Evolutionary conservation across 1,284 basidiomycete genomes (phyloP).

Genomic region (Mycosarcoma maydis): DNA sequence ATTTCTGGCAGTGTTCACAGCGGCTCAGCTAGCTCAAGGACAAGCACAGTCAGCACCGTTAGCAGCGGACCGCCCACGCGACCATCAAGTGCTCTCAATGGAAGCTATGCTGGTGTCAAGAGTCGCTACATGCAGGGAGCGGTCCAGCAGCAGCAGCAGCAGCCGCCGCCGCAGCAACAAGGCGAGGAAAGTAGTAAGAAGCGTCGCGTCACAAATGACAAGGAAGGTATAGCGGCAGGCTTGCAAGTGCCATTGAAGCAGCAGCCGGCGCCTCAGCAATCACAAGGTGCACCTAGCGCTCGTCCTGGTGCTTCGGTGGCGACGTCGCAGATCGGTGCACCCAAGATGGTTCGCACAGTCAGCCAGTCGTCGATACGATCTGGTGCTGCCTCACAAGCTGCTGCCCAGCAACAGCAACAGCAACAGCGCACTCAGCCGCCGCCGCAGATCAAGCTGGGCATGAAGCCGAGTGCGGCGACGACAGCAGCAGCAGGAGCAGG

Average conservation of each 20-base stretch:
- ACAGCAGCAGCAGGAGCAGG: constrained; percentile 16
- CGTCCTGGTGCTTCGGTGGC: constrained; percentile 31
- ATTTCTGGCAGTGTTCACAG: constrained; percentile 17
- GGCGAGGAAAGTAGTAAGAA: constrained; percentile 43
- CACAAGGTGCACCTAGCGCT: constrained; percentile 8
- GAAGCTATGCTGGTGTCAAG: constrained; percentile 48
- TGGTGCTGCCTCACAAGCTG: constrained; percentile 13
- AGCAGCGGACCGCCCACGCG: constrained; percentile 39
- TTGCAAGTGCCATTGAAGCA: constrained; percentile 13
- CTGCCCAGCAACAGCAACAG: constrained; percentile 24
- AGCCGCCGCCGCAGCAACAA: constrained; percentile 4
- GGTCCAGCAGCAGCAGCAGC: constrained; percentile 20
- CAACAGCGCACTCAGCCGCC: constrained; percentile 25
- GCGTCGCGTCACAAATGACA: constrained; percentile 44
- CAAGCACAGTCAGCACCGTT: constrained; percentile 35
- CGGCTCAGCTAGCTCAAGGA: constrained; percentile 17
- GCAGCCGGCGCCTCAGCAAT: not conserved
- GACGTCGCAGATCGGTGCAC: constrained; percentile 31
- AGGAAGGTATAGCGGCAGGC: constrained; percentile 14
- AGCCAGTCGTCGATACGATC: constrained; percentile 43
- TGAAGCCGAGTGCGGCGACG: constrained; percentile 25
- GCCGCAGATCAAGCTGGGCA: constrained; percentile 43
- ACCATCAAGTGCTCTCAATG: constrained; percentile 38
- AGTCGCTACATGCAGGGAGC: constrained; percentile 45
- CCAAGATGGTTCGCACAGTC: constrained; percentile 39